A percentile compares a stretch with the other conserved stretches of the same genome.
Evolutionary conservation across 176 grass and related monocot genomes (phyloP).

Genomic region (Canna indica): DNA sequence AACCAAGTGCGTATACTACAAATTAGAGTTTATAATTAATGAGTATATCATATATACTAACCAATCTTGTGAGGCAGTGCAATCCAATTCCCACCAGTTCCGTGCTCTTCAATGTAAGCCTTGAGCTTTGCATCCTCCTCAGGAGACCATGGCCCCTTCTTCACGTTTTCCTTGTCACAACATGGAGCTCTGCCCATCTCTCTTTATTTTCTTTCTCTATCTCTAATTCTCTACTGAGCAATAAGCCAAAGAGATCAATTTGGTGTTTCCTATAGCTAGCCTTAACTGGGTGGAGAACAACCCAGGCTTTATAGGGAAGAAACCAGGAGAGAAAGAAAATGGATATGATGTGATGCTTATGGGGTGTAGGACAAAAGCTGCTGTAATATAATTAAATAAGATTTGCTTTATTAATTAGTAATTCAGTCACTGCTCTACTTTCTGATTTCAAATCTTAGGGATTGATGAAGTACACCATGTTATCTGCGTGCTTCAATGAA

Average conservation of each 20-base stretch:
- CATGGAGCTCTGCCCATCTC: constrained; percentile 4
- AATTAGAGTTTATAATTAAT: too few species aligned
- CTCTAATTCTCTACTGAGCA: not conserved
- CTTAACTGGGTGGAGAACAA: not conserved
- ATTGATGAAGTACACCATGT: not conserved
- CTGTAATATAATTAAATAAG: not conserved
- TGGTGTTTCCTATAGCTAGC: not conserved
- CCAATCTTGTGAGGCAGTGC: constrained; percentile 5
- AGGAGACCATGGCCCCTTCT: constrained; percentile 5
- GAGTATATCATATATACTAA: not conserved
- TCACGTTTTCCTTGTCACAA: constrained; percentile 1
- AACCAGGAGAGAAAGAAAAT: not conserved
- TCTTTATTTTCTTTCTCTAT: not conserved
- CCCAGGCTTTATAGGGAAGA: not conserved
- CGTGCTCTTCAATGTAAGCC: constrained; percentile 1
- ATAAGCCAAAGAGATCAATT: not conserved
- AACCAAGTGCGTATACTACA: too few species aligned
- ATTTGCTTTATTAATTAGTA: not conserved
- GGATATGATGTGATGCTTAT: not conserved
- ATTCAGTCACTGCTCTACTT: not conserved
- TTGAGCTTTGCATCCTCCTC: constrained; percentile 5
- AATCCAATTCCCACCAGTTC: constrained; percentile 6
- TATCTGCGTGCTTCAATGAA: too few species aligned
- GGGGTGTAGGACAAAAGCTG: not conserved
- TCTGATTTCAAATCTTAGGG: not conserved